Evolutionary conservation across 768 basidiomycete genomes (phyloP).

Genomic region (Coprinellus micaceus): DNA sequence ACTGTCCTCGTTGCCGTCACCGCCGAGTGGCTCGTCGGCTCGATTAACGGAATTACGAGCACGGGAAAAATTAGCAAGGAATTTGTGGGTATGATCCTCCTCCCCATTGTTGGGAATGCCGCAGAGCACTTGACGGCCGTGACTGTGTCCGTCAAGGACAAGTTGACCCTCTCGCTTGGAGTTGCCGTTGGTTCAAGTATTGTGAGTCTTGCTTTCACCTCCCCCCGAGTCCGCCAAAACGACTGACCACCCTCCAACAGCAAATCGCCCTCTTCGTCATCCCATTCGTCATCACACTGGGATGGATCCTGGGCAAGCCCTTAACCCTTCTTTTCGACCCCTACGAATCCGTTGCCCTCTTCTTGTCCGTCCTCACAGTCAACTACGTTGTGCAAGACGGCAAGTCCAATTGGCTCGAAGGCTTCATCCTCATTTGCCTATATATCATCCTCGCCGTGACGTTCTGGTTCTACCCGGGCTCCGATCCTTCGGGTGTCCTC

Average conservation of each 20-base stretch:
- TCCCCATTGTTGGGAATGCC: conserved; percentile 91
- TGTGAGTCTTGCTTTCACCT: conserved; percentile 35
- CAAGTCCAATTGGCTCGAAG: conserved; percentile 83
- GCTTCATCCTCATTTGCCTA: conserved; percentile 51
- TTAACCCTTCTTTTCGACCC: conserved; percentile 83
- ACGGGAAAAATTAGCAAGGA: conserved; percentile 60
- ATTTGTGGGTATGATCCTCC: conserved; percentile 80
- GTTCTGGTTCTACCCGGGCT: conserved; percentile 60
- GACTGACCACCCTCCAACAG: conserved; percentile 30
- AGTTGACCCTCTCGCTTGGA: conserved; percentile 80
- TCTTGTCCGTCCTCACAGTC: conserved; percentile 69
- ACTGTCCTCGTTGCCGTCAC: conserved; percentile 67
- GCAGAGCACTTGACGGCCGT: conserved; percentile 93
- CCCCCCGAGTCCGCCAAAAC: conserved; percentile 1
- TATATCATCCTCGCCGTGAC: conserved; percentile 70
- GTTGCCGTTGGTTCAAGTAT: conserved; percentile 88
- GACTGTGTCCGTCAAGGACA: conserved; percentile 85
- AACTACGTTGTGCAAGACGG: conserved; percentile 81
- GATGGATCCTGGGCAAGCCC: conserved; percentile 80
- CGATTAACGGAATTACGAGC: conserved; percentile 70
- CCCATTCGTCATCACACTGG: conserved; percentile 76
- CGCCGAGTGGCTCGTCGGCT: conserved; percentile 73
- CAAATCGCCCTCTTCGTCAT: conserved; percentile 86
- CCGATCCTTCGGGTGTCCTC: conserved; percentile 30
- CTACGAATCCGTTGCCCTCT: conserved; percentile 70